These are phyloP conservation scores for Neoboletus subvelutipes DNA, from an alignment of 768 basidiomycete species.

Conservation along the genomic window DNA sequence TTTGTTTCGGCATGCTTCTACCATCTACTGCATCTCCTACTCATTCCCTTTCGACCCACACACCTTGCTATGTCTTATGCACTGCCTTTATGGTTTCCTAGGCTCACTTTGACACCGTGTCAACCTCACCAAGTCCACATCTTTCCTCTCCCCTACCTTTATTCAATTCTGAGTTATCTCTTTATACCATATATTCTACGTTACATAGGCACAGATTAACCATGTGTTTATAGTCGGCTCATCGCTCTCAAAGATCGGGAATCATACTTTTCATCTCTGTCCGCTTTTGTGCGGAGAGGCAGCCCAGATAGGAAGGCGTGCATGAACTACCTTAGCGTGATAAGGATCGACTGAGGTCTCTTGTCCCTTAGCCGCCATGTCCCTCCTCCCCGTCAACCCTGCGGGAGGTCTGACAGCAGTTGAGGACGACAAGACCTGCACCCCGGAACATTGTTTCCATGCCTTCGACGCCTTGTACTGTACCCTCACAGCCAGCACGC, in stretches of 20 bases:
- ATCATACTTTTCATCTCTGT: conserved; percentile 3
- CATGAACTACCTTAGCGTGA: background rate
- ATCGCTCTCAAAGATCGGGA: conserved; percentile 9
- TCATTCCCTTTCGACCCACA: conserved; percentile 15
- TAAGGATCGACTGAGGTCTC: conserved; percentile 4
- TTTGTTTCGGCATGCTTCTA: conserved; percentile 23
- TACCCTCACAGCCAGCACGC: conserved; percentile 53
- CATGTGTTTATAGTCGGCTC: conserved; percentile 37
- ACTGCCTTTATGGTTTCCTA: conserved; percentile 20
- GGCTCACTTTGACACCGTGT: conserved; percentile 26
- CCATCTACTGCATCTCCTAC: conserved; percentile 16
- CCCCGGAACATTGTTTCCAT: conserved; percentile 73
- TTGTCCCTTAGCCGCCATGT: conserved; percentile 43
- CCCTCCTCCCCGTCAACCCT: conserved; percentile 54
- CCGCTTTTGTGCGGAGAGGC: conserved; percentile 1
- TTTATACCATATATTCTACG: conserved; percentile 41
- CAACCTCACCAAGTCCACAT: conserved; percentile 12
- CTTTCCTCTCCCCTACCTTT: conserved; percentile 24
- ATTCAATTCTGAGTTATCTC: conserved; percentile 39
- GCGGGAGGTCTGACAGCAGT: conserved; percentile 40
- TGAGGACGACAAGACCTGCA: conserved; percentile 51
- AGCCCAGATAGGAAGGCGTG: conserved; percentile 31
- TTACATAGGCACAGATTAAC: conserved; percentile 37
- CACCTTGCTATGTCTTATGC: conserved; percentile 32
- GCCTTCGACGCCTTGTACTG: conserved; percentile 83